Conservation (phyloP, 495 filamentous ascomycete species). For the Lophium mytilinum region DNA sequence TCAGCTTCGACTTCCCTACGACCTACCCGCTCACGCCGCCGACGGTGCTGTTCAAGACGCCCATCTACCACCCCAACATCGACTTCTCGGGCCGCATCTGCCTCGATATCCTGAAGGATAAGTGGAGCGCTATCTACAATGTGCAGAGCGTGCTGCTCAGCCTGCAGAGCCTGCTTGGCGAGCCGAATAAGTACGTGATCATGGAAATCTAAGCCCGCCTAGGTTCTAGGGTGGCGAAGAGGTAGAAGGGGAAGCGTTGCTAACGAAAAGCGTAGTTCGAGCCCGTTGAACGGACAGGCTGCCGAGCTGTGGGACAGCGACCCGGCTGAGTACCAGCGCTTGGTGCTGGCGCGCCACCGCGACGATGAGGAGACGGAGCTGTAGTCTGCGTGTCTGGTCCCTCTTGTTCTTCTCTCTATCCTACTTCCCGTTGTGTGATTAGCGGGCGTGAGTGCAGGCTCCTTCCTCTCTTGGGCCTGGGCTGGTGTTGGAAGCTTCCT, state of each 20-base stretch:
- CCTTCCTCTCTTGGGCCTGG: not conserved
- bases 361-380: conserved; percentile 44
- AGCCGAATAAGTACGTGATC: conserved; percentile 90
- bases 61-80: conserved; percentile 40
- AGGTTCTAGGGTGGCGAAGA: too few relatives aligned
- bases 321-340: conserved; percentile 74
- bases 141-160: conserved; percentile 87
- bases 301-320: conserved; percentile 94
- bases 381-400: not conserved
- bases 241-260: conserved; percentile 11
- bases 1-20: conserved; percentile 80
- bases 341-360: conserved; percentile 56
- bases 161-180: conserved; percentile 88
- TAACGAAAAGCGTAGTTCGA: conserved; percentile 56
- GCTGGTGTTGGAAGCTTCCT: not conserved
- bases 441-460: not conserved
- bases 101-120: conserved; percentile 94
- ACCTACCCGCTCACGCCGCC: conserved; percentile 95
- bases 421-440: not conserved
- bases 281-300: conserved; percentile 90
- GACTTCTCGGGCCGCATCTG: conserved; percentile 37
- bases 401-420: not conserved
- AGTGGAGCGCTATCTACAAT: conserved; percentile 95
- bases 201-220: too few relatives aligned
- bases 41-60: conserved; percentile 59